phyloP scores from a whole-genome alignment of 768 basidiomycete genomes.

The Fibroporia radiculosa region DNA sequence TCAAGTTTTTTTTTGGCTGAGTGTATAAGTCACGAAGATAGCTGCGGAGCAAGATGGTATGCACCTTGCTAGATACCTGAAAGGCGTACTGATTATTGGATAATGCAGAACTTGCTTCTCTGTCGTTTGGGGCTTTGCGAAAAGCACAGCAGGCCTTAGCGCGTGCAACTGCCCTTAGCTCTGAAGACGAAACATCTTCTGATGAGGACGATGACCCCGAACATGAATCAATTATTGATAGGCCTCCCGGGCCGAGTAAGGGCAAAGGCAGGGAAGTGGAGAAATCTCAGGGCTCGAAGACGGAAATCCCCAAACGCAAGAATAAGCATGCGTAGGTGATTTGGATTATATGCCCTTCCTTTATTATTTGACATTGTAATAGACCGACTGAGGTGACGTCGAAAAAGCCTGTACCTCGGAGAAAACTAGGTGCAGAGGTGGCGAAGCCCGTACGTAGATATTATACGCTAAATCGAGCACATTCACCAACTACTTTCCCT shows the following conservation, averaged over 20 bases:
- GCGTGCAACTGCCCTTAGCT: conserved; percentile 7
- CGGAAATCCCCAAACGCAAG: conserved; percentile 48
- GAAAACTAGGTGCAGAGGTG: conserved; percentile 60
- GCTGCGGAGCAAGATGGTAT: conserved; percentile 3
- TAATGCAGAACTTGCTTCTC: conserved; percentile 16
- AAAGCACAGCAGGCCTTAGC: conserved; percentile 19
- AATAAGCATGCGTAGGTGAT: conserved; percentile 81
- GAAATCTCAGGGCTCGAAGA: conserved; percentile 35
- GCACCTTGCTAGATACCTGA: not conserved
- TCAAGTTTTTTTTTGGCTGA: no score
- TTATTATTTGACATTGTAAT: conserved; percentile 2
- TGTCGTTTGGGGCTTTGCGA: conserved; percentile 21
- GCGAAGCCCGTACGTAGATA: conserved; percentile 51
- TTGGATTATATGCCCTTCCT: not conserved
- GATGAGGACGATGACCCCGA: conserved; percentile 12
- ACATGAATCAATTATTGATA: no score
- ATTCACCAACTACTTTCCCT: not conserved
- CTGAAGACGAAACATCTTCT: conserved; percentile 8
- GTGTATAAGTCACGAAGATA: not conserved
- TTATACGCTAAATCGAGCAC: no score
- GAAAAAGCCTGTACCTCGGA: conserved; percentile 75
- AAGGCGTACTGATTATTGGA: not conserved
- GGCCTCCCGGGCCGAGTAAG: conserved; percentile 12
- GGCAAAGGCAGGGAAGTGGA: conserved; percentile 26
- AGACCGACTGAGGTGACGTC: conserved; percentile 82